Conservation (phyloP, 148 eudicot species). For the Fagopyrum tataricum region DNA sequence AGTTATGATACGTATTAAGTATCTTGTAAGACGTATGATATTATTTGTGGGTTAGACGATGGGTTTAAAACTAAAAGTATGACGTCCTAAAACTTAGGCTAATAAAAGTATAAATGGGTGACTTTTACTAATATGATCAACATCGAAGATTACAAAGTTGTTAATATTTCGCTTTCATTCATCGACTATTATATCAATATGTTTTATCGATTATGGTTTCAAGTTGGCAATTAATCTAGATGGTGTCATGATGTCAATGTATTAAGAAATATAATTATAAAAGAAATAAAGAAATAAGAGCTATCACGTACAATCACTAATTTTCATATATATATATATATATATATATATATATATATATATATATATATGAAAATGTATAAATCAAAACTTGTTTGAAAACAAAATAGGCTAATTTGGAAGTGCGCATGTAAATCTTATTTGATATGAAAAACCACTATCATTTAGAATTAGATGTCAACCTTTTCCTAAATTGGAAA, state of each 20-base stretch:
- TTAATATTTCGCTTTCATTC: conserved; percentile 4
- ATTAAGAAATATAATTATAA: not conserved
- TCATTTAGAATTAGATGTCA: no score
- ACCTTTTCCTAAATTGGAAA: no score
- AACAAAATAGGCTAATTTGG: no score
- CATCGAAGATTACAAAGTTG: not conserved
- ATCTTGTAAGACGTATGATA: no score
- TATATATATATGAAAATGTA: no score
- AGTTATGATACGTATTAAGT: no score
- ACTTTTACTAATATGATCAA: not conserved
- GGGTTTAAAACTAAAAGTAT: not conserved
- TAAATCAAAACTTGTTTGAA: no score
- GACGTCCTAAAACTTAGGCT: not conserved
- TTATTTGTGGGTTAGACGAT: not conserved
- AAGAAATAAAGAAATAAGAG: not conserved
- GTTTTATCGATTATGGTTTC: not conserved
- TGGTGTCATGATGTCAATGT: not conserved
- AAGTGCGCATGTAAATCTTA: no score
- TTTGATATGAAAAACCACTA: no score
- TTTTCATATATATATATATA: no score
- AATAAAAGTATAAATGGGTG: not conserved
- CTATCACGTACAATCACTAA: not conserved
- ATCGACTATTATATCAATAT: not conserved
- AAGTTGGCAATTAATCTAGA: not conserved
- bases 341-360: no score